These are phyloP conservation scores for Diaporthe helianthi DNA, from an alignment of 2,329 filamentous ascomycete species.

Conservation along the genomic window DNA sequence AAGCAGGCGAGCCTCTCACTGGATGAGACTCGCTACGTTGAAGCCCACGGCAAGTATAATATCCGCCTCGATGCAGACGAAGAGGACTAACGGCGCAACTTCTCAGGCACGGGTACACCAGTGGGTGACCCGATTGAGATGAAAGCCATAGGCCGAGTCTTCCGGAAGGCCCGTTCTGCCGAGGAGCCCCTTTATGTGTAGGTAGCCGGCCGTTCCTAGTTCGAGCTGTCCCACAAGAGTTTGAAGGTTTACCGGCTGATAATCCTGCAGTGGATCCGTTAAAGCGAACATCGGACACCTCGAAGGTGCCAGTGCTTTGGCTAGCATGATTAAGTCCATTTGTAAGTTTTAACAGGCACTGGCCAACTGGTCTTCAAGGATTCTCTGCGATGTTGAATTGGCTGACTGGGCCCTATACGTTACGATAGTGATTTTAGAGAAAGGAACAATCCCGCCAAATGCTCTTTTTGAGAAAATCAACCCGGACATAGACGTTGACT, in stretches of 20 bases:
- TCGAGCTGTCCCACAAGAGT: neutral
- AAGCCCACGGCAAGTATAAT: constrained; percentile 36
- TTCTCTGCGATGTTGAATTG: neutral
- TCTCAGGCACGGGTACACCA: constrained; percentile 31
- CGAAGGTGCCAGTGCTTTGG: constrained; percentile 35
- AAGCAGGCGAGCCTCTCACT: constrained; percentile 18
- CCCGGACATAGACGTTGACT: constrained; percentile 29
- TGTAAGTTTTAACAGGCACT: neutral
- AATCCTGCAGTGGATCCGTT: constrained; percentile 32
- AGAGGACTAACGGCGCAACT: neutral
- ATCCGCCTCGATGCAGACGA: neutral
- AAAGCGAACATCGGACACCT: constrained; percentile 39
- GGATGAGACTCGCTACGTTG: constrained; percentile 36
- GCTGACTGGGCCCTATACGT: neutral
- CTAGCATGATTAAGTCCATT: constrained; percentile 37
- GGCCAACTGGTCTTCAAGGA: neutral
- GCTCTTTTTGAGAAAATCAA: constrained; percentile 34
- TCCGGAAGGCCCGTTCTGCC: constrained; percentile 25
- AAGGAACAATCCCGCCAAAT: constrained; percentile 36
- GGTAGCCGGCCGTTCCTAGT: constrained; percentile 6
- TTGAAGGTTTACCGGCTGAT: neutral
- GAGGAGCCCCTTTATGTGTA: constrained; percentile 34
- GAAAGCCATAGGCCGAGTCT: constrained; percentile 31
- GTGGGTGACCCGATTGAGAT: constrained; percentile 33
- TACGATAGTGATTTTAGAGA: constrained; percentile 31